Percentiles rank a stretch among this genome's conserved stretches.
These are phyloP conservation scores for Aspergillus sp. DNA, from an alignment of 2,329 filamentous ascomycete genomes.

Conservation along the genomic window DNA sequence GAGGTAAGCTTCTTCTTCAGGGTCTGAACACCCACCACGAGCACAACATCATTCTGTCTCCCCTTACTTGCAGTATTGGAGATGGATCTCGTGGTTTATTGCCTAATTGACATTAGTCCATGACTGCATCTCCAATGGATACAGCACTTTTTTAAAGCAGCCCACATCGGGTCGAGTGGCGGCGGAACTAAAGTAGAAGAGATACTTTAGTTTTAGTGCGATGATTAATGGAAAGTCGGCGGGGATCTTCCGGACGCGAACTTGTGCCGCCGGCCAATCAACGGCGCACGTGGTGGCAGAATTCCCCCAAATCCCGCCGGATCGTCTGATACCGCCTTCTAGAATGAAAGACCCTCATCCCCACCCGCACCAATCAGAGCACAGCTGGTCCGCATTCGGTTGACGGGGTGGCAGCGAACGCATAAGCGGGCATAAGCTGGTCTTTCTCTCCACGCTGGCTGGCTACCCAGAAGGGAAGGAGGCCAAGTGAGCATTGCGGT, in stretches of 20 bases:
- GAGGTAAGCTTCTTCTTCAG: too few relatives aligned
- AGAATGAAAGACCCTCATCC: background rate
- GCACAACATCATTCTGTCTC: too few relatives aligned
- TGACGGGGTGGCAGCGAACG: background rate
- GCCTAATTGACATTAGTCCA: background rate
- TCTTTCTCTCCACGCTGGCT: background rate
- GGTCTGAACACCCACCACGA: too few relatives aligned
- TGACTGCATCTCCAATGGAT: background rate
- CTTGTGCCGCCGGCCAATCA: constrained; percentile 30
- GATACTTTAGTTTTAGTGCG: constrained; percentile 4
- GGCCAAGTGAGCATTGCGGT: background rate
- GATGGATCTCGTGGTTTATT: constrained; percentile 11
- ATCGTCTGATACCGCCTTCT: constrained; percentile 23
- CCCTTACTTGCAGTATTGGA: background rate
- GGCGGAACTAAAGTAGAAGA: constrained; percentile 8
- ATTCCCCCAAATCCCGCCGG: constrained; percentile 22
- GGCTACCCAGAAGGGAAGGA: background rate
- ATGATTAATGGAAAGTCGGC: background rate
- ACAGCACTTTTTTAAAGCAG: background rate
- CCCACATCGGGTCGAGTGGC: constrained; percentile 2
- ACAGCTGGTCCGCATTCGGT: background rate
- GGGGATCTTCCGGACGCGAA: background rate
- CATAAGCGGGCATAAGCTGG: background rate
- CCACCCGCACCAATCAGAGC: background rate
- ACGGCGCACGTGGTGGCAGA: constrained; percentile 35